Evolutionary conservation across 2,329 filamentous ascomycete species (phyloP).

Genomic region (Colletotrichum godetiae): DNA sequence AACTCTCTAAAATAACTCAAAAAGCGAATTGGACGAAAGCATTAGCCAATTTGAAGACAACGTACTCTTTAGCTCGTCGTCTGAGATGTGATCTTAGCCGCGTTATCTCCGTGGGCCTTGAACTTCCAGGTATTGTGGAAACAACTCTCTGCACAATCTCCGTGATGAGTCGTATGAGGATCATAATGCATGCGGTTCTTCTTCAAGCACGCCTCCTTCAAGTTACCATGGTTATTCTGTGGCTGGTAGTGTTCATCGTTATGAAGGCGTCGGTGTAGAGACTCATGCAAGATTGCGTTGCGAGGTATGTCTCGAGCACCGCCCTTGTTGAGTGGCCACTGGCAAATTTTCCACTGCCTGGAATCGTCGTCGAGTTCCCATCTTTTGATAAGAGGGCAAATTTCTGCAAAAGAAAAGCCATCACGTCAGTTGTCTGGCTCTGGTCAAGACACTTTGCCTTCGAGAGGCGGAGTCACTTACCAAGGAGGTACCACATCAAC

Average conservation of each 20-base stretch:
- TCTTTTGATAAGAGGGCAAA: slow-evolving; percentile 49
- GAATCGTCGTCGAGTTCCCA: slow-evolving; percentile 48
- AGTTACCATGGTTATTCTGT: slow-evolving; percentile 46
- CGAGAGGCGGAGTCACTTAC: slow-evolving; percentile 42
- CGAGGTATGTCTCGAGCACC: slow-evolving; percentile 50
- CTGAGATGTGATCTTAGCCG: background rate
- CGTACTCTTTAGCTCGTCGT: background rate
- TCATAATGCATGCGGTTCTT: background rate
- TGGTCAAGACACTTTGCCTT: slow-evolving; percentile 23
- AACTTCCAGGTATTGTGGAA: background rate
- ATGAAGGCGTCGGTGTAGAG: slow-evolving; percentile 45
- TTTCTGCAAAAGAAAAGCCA: background rate
- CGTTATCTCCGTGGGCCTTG: background rate
- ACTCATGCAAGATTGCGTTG: slow-evolving; percentile 51
- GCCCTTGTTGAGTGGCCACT: slow-evolving; percentile 47
- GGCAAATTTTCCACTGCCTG: slow-evolving; percentile 44
- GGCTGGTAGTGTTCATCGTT: slow-evolving; percentile 44
- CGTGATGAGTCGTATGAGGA: background rate
- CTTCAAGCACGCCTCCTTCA: background rate
- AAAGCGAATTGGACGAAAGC: background rate
- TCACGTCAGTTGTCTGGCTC: background rate
- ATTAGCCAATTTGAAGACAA: accelerated
- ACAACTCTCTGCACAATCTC: background rate
- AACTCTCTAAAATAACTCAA: background rate
- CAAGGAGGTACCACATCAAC: slow-evolving; percentile 54